Evolutionary conservation across 1,139 yeast species (phyloP), one percentile per base, ranked within the genome.

Genomic region (Yarrowia galli): DNA sequence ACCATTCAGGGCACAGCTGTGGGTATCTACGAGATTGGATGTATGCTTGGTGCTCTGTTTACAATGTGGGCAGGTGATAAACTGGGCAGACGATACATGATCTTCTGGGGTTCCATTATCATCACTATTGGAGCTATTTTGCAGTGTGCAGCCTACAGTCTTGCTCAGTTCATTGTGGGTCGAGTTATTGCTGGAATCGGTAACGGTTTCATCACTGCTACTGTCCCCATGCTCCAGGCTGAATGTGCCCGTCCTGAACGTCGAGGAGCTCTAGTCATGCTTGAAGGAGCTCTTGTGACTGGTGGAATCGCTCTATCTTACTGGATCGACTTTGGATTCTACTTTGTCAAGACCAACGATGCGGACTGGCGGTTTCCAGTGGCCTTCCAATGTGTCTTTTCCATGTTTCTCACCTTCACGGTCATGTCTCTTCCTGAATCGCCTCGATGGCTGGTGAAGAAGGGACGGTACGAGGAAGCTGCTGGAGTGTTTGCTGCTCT

Each of bases 151-250:
- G 71, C 67, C 74, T 80, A 79, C 87, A 71, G 80, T 68, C 80
- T 88, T 69, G 91, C 90, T 40, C 96, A 89, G 74, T 87, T 91
- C 69, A 87, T 90, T 60, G 79, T 89, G 69, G 97, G 96, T 20
- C 84, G 97, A 74, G 86, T 89, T 69, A 79, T 89, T 60, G 85
- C 92, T 20, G 97, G 97, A 71, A 71, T 88, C 51, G 96, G 96
- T 72, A 88, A 89, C 71, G 96, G 96, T 71, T 76, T 88, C 76
- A 87, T 87, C 74, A 89, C 95, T 23, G 89, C 93, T 36, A 88
- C 93, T 43, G 87, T 89, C 70, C 96, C 96, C n/a, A 87, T 88
- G 71, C 89, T 91, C 87, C 92, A 89, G 77, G 85, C 95, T 0
- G 96, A 90, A 78, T 85, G 89, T 83, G 87, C 93, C n/a, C 82